Conservation (phyloP, 192 early-diverging fungal species). For the Paraglomus brasilianum region DNA sequence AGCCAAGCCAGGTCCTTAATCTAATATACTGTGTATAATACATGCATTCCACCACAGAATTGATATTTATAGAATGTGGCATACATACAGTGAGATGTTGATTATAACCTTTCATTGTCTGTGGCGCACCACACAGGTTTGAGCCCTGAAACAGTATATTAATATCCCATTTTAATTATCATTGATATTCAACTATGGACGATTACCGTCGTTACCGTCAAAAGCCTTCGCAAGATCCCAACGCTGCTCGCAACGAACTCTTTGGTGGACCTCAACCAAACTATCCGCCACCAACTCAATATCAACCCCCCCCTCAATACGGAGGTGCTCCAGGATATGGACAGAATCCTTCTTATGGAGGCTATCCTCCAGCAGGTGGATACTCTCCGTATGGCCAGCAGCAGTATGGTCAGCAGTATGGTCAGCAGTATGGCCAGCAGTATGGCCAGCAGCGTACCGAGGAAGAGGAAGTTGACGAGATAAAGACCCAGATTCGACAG, state of each 20-base stretch:
- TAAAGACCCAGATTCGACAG: slow-evolving; percentile 61
- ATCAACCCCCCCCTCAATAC: too few species aligned
- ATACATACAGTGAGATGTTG: too few species aligned
- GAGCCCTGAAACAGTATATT: too few species aligned
- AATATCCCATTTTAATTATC: too few species aligned
- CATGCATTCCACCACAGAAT: too few species aligned
- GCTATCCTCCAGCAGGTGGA: slow-evolving; percentile 8
- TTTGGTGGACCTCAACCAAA: slow-evolving; percentile 12
- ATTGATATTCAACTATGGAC: too few species aligned
- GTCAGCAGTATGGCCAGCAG: slow-evolving; percentile 30
- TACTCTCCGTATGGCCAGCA: slow-evolving; percentile 31
- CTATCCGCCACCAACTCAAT: too few species aligned
- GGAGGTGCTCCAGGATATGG: neutral
- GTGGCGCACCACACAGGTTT: too few species aligned
- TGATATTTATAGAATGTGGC: too few species aligned
- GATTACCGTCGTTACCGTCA: slow-evolving; percentile 26
- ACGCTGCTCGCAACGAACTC: slow-evolving; percentile 15
- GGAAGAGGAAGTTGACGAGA: slow-evolving; percentile 60
- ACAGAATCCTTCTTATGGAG: neutral
- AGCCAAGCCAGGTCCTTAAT: too few species aligned
- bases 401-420: slow-evolving; percentile 22
- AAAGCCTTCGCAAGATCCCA: neutral
- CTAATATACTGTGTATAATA: too few species aligned
- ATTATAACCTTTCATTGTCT: too few species aligned
- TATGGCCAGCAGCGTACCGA: slow-evolving; percentile 49